These are phyloP conservation scores for Pouteria glomerata DNA, from an alignment of 148 eudicot species.

Conservation along the genomic window DNA sequence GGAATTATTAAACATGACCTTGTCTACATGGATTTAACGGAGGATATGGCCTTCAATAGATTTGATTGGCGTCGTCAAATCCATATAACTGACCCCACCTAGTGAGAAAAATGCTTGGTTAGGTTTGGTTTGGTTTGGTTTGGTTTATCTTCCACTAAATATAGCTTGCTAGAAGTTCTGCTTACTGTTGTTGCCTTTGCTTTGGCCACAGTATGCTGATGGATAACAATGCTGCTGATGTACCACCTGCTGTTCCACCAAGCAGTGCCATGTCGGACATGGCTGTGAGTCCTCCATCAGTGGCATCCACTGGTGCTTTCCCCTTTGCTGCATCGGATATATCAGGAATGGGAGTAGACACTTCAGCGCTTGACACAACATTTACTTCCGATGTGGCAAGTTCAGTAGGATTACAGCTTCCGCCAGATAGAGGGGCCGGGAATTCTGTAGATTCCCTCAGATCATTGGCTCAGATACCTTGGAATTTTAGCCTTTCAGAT, in stretches of 20 bases:
- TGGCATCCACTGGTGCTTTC: conserved; percentile 85
- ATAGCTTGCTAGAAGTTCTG: background rate
- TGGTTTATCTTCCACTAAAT: background rate
- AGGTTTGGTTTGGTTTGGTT: background rate
- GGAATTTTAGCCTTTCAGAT: conserved; percentile 97
- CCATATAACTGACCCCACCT: no score
- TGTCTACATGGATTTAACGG: no score
- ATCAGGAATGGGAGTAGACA: conserved; percentile 87
- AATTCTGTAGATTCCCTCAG: conserved; percentile 75
- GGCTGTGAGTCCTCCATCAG: conserved; percentile 91
- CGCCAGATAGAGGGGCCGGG: conserved; percentile 72
- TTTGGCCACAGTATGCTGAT: conserved; percentile 53
- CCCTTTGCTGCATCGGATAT: conserved; percentile 83
- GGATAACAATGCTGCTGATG: conserved; percentile 51
- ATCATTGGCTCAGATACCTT: conserved; percentile 87
- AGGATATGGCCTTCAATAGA: no score
- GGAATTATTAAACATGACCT: no score
- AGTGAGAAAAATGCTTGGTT: no score
- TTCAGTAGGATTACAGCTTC: conserved; percentile 79
- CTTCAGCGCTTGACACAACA: conserved; percentile 78
- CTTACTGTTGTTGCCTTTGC: conserved; percentile 19
- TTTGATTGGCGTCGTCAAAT: no score
- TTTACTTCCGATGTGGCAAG: conserved; percentile 86
- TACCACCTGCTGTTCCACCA: conserved; percentile 57
- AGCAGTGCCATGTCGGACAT: conserved; percentile 69